phyloP scores from a whole-genome alignment of 106 monocot species.

The Dendrobium officinale region DNA sequence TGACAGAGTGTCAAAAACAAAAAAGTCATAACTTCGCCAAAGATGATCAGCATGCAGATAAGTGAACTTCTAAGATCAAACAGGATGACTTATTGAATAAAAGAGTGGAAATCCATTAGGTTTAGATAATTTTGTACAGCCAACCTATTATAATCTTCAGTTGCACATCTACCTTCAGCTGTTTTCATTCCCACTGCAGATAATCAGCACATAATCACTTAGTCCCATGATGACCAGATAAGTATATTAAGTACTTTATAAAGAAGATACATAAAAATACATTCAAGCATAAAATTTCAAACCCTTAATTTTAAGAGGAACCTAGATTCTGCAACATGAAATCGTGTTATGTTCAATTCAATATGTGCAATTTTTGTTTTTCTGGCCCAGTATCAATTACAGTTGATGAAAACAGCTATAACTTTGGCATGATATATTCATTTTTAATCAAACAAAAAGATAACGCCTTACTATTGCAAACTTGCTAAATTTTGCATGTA shows the following conservation, averaged over 20 bases:
- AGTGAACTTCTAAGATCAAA: not conserved
- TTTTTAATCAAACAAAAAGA: not conserved
- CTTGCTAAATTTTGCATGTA: not conserved
- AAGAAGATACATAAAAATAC: not conserved
- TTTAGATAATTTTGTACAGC: not conserved
- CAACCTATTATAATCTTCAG: constrained; percentile 56
- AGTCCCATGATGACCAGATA: not conserved
- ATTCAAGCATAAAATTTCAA: not conserved
- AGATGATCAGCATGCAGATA: not conserved
- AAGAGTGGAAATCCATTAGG: not conserved
- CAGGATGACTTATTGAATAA: not conserved
- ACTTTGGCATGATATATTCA: not conserved
- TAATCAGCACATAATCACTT: not conserved
- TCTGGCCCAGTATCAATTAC: not conserved
- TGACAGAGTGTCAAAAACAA: not conserved
- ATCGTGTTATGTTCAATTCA: not conserved
- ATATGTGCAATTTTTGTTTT: not conserved
- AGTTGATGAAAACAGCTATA: not conserved
- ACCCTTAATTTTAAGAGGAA: not conserved
- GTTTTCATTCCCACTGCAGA: constrained; percentile 54
- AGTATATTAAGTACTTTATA: not conserved
- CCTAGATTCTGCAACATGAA: not conserved
- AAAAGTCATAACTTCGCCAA: not conserved
- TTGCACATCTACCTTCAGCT: constrained; percentile 85
- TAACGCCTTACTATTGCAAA: not conserved